Base-by-base conservation (phyloP, 257 asterid genomes). In the Paraleonurus japonicus region DNA sequence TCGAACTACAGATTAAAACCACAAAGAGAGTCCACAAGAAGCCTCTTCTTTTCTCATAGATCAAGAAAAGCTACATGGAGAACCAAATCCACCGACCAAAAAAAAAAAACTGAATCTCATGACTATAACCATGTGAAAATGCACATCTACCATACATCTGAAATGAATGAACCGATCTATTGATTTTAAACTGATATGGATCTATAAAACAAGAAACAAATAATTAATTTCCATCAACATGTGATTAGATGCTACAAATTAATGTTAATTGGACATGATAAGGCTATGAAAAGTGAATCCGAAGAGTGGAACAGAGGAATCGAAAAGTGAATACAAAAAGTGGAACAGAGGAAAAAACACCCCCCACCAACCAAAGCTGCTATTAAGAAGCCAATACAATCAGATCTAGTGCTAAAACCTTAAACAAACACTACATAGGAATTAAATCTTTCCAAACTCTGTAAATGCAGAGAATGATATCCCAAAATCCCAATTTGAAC, bases 31-130 rank as follows among this genome's bases (percentile, higher is more conserved):
- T 4, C 19, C 19, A 13, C 24, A 48, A 51, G 30, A 69, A 13
- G 8, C 23, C 28, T 2, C 26, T 15, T 58, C 62, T 48, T 57
- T 71, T n/a, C 62, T 33, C 28, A 15, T n/a, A 39, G 48, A 61
- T 70, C 73, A 50, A 50, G 71, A 20, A 57, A 67, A 20, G 11
- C 58, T 59, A 60, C n/a, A 73, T 28, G 41, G 22, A 74, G 77
- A 57, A 79, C 59, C 77, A 28, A 63, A 70, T 75, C 61, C 66
- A 19, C 60, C 27, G 37, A 30, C 41, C 41, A 19, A 37, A 20
- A 26, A 33, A 23, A 22, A n/a, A 16, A 55, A 57, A 67, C 6
- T 3, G 2, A 33, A 68, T 17, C 22, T 15, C 73, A 33, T 20
- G 22, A 47, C 22, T 2, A 9, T 19, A 47, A 47, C 37, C 68